Evolutionary conservation across 176 grass and related monocot genomes (phyloP).

Genomic region (Aegilops bicornis): DNA sequence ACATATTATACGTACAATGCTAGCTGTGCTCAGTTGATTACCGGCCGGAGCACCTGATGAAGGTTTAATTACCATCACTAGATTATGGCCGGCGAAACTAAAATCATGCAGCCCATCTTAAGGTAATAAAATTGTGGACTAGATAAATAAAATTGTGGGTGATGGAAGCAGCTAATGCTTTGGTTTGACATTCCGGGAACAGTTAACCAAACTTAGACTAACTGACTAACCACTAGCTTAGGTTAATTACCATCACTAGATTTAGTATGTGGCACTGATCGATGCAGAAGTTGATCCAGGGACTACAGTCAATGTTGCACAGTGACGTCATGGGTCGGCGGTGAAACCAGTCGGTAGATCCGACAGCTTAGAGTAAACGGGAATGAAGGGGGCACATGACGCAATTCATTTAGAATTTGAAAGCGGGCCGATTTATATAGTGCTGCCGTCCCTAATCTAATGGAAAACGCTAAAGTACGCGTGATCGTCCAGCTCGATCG

Average conservation of each 20-base stretch:
- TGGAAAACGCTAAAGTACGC: conserved; percentile 35
- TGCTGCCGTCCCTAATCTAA: conserved; percentile 17
- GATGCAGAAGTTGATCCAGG: conserved; percentile 9
- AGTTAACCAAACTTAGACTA: not conserved
- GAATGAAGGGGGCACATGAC: conserved; percentile 33
- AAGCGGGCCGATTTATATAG: conserved; percentile 25
- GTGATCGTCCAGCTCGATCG: conserved; percentile 40
- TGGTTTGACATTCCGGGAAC: not conserved
- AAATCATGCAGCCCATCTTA: no score
- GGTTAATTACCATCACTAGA: not conserved
- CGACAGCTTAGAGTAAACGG: conserved; percentile 47
- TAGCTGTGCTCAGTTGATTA: no score
- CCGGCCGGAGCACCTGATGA: no score
- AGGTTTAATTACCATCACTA: no score
- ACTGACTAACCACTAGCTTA: not conserved
- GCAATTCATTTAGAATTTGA: conserved; percentile 28
- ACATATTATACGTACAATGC: not conserved
- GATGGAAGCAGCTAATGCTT: not conserved
- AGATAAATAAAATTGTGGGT: no score
- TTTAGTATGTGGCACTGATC: not conserved
- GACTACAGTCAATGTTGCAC: not conserved
- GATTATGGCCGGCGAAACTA: no score
- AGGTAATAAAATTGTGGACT: no score
- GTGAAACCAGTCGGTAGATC: conserved; percentile 35
- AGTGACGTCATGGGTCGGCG: not conserved